Evolutionary conservation across 164 flowering plant species (phyloP), one percentile per base, ranked within the genome.

Genomic region (Nymphaea thermarum): DNA sequence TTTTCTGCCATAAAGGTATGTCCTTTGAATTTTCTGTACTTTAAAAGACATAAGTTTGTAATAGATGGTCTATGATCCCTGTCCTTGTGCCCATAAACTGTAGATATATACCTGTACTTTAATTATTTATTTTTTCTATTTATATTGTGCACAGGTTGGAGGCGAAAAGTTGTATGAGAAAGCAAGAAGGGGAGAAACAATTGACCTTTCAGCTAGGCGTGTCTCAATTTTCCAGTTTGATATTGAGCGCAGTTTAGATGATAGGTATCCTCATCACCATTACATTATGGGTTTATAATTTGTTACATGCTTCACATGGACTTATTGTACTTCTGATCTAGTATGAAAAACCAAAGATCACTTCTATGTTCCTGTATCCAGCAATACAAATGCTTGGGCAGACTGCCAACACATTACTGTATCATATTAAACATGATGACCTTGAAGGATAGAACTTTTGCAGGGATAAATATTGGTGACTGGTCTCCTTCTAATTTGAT

Each of bases 1-100:
- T 94, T 94, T 74, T 94, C 99, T 66, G 99, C 99, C 65, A 90
- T 94, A 65, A 94, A 94, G 82, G 99, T 94, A 85, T 82, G 87
- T 72, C 36, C 43, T 45, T 17, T 51, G 2, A 8, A 10, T 51
- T 51, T 51, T 51, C 5, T 10, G 14, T 51, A 51, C 57, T 51
- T 15, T 51, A 8, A 10, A 51, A 51, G 57, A 2, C 57, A 25
- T 25, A 25, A 25, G 36, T 25, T 25, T 25, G 36, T 25, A 0
- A 25, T 25, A 1, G 36, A 25, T 25, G 36, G 36, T 25, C 36
- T 25, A 25, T 25, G 36, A 1, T 25, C 36, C 36, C 36, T 25
- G 36, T 25, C 36, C 36, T 25, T 25, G 36, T 25, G 36, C 36
- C 36, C 36, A 25, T 25, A 25, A 25, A 25, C 60, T 55, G 60